Evolutionary conservation across 495 filamentous ascomycete species (phyloP), one percentile per base, ranked within the genome.

Genomic region (Thozetella sp.): DNA sequence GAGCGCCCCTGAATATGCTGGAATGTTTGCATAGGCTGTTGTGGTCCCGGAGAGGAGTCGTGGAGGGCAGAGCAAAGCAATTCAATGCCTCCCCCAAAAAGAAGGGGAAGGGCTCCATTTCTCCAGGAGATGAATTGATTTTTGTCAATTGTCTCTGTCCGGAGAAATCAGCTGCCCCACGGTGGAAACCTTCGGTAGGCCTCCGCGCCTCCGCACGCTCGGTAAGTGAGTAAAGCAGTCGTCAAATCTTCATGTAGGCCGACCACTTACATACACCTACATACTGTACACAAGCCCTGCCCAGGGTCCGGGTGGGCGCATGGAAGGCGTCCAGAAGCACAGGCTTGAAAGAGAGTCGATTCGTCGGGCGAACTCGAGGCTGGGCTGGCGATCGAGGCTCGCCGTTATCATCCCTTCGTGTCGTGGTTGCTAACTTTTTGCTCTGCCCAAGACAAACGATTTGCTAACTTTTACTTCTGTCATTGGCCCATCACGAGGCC

Each of bases 351-450:
- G 9, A 48, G 20, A 55, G 30, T 43, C 54, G 54, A n/a, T 55
- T 55, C 26, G 43, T 23, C 46, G 10, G 46, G 4, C 6, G 9
- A 6, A 6, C 46, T 51, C 4, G 43, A 24, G 51, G 52, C 24
- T 34, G 4, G 52, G 25, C 52, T 19, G 52, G 2, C 23, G 25
- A 54, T 54, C 27, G 23, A 24, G 55, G n/a, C 19, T 46, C 40
- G 15, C 37, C 55, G 27, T 27, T 51, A 57, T 57, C 55, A 53
- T 37, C 50, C 23, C 25, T 24, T 19, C 9, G 25, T 13, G 52
- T 26, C 22, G 20, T 34, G 34, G 62, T 70, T 67, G 64, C 63
- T 66, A 70, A 68, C 55, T 58, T 52, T 62, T 63, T 68, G 53
- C 51, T 27, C 24, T 55, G 55, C 25, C 22, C 22, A 53, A 55